These are phyloP conservation scores for Ephemerocybe angulata DNA, from an alignment of 768 basidiomycete genomes.

Conservation along the genomic window DNA sequence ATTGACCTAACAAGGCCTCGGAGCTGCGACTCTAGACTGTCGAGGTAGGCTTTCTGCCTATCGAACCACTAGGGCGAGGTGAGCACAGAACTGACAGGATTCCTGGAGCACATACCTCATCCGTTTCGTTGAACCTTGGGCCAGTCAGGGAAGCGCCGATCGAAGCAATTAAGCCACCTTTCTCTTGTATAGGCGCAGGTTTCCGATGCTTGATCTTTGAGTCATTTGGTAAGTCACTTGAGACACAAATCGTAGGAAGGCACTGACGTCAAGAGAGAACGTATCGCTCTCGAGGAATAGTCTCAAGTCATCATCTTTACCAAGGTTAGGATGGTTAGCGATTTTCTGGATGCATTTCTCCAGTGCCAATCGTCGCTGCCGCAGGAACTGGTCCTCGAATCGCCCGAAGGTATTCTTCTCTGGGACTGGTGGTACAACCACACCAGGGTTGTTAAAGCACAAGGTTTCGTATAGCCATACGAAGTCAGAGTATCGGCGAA, in stretches of 20 bases:
- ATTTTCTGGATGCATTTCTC: slow-evolving; percentile 93
- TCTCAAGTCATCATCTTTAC: slow-evolving; percentile 83
- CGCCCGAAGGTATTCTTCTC: slow-evolving; percentile 93
- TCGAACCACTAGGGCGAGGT: slow-evolving; percentile 79
- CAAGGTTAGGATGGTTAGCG: slow-evolving; percentile 86
- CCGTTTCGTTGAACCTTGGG: slow-evolving; percentile 82
- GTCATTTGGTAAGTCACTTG: not conserved
- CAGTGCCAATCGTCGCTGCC: slow-evolving; percentile 76
- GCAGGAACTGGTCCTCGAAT: slow-evolving; percentile 89
- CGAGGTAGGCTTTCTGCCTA: slow-evolving; percentile 77
- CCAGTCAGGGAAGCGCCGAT: slow-evolving; percentile 78
- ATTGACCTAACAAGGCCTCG: slow-evolving; percentile 85
- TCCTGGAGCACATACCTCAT: slow-evolving; percentile 51
- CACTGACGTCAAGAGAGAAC: slow-evolving; percentile 82
- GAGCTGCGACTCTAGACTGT: slow-evolving; percentile 86
- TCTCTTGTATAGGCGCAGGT: slow-evolving; percentile 70
- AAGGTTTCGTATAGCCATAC: slow-evolving; percentile 93
- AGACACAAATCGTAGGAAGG: not conserved
- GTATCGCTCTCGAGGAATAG: slow-evolving; percentile 92
- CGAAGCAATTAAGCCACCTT: slow-evolving; percentile 79
- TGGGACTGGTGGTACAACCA: slow-evolving; percentile 93
- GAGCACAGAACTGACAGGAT: not conserved
- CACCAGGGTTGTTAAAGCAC: slow-evolving; percentile 88
- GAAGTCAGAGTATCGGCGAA: slow-evolving; percentile 97
- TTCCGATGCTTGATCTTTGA: slow-evolving; percentile 83